These are phyloP conservation scores for Diatrype stigma DNA, from an alignment of 2,329 filamentous ascomycete species.

Conservation along the genomic window DNA sequence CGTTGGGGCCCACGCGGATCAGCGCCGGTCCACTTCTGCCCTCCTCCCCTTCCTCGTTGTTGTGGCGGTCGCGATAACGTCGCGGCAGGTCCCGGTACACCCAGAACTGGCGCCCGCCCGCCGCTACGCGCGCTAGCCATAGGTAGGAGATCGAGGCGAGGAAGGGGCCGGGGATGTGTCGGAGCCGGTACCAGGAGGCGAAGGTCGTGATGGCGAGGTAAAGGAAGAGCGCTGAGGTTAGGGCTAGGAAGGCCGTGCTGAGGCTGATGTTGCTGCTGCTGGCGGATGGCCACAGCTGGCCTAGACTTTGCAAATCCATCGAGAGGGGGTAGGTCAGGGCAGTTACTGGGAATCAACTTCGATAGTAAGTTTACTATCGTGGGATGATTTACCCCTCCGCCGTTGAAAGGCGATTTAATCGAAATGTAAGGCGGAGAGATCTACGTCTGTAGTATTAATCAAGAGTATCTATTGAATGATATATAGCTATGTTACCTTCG, in stretches of 20 bases:
- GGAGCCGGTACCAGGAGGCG: slow-evolving; percentile 3
- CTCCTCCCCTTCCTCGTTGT: no score
- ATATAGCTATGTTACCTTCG: no score
- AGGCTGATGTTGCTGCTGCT: neutral
- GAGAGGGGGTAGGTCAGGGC: no score
- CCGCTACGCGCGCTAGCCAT: neutral
- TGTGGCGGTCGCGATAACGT: neutral
- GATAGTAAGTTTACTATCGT: no score
- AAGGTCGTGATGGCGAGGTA: neutral
- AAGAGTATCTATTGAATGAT: no score
- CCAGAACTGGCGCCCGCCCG: neutral
- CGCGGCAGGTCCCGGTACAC: neutral
- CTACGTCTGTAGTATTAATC: no score
- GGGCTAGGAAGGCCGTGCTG: neutral
- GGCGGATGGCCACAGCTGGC: neutral
- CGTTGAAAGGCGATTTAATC: no score
- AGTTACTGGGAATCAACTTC: no score
- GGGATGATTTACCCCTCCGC: no score
- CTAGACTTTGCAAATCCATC: neutral
- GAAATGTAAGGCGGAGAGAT: no score
- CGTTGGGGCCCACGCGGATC: slow-evolving; percentile 4
- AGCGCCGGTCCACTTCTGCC: no score
- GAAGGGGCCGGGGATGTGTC: slow-evolving; percentile 3
- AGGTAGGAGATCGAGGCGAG: slow-evolving; percentile 2
- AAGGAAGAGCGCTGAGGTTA: neutral